Base-by-base conservation (phyloP, 257 asterid genomes). In the Penstemon davidsonii region DNA sequence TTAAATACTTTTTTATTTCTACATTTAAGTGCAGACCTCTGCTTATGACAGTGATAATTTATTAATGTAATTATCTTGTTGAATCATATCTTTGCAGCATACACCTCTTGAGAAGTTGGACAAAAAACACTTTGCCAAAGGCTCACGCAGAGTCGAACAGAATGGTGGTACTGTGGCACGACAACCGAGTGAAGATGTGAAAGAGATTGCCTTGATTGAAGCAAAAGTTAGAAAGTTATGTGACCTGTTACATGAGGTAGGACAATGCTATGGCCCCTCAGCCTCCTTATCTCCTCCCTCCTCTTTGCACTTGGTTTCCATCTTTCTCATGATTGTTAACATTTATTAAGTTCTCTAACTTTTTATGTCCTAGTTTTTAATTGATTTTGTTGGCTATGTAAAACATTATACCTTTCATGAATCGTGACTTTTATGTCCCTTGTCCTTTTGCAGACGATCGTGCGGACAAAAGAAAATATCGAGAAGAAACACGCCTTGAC, bases 401-500 rank as follows among this genome's bases (percentile, higher is more conserved):
- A 57, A 52, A 47, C 64, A 57, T 68, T 44, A 71, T 36, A 36
- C 8, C 65, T 63, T 41, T 70, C 54, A 19, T 18, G 42, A 37
- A 36, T 54, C 55, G 13, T 63, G 53, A 62, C 19, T 57, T 40
- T 41, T 18, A 3, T 44, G 41, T 66, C 3, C 25, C 46, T 72
- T 61, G 44, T 72, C 68, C 47, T 38, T 76, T 8, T 78, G 82
- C 95, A 93, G 98, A 90, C 87, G 41, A 88, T 91, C 76, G 67
- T 75, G 58, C 86, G 91, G 65, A 91, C 99, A 43, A 94, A 88
- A 77, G 99, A 94, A 82, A 91, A 94, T 75, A 80, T 91, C 12
- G 98, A 78, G 86, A 94, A 91, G 81, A 94, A 88, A 74, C 99
- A 94, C 49, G 98, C 99, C 71, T 85, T 91, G 90, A 94, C 99